These are phyloP conservation scores for Castanea mollissima DNA, from an alignment of 306 rosid genomes.

Conservation along the genomic window DNA sequence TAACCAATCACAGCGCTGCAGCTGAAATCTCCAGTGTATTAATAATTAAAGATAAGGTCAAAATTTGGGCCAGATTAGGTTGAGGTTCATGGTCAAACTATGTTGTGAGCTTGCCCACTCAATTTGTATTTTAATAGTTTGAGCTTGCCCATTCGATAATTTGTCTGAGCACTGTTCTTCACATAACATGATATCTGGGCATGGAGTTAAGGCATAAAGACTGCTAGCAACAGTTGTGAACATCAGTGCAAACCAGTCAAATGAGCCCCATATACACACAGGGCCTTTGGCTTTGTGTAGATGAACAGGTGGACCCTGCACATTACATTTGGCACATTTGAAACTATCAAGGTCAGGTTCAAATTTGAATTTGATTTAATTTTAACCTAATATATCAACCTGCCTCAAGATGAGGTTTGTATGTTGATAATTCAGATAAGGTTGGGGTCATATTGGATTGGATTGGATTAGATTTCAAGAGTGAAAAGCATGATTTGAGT, in stretches of 20 bases:
- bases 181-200: neutral
- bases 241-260: neutral
- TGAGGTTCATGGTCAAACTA: neutral
- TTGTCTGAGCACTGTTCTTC: neutral
- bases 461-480: neutral
- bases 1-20: neutral
- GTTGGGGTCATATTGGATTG: neutral
- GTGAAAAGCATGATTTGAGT: neutral
- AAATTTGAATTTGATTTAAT: neutral
- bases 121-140: neutral
- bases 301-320: neutral
- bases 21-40: neutral
- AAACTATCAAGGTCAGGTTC: neutral
- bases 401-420: conserved; percentile 7
- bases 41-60: neutral
- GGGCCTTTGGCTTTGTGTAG: neutral
- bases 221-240: neutral
- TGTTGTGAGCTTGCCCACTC: neutral
- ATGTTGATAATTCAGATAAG: neutral
- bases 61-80: neutral
- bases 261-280: neutral
- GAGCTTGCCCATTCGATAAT: neutral
- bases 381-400: neutral
- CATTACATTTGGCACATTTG: neutral
- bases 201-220: neutral